Percentiles rank a stretch among this genome's conserved stretches.
These are phyloP conservation scores for Fusarium hainanense DNA, from an alignment of 2,329 filamentous ascomycete species.

Conservation along the genomic window DNA sequence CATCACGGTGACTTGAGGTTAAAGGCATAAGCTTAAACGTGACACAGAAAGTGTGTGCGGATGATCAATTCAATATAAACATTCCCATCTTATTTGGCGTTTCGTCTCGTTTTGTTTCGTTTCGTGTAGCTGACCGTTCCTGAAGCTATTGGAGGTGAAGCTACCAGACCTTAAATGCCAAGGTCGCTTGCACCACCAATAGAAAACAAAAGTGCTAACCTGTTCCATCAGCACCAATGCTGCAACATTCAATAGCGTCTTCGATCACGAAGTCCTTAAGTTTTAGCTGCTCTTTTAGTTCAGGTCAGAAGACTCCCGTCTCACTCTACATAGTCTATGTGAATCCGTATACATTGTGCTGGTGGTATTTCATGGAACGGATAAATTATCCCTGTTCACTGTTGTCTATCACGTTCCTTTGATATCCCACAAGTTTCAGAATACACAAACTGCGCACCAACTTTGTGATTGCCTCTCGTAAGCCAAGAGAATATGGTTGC, in stretches of 20 bases:
- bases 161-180: constrained; percentile 22
- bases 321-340: not conserved
- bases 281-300: not conserved
- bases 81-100: constrained; percentile 3
- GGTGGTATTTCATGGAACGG: not conserved
- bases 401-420: constrained; percentile 1
- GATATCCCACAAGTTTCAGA: constrained; percentile 18
- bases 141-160: constrained; percentile 23
- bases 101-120: constrained; percentile 34
- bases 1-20: too few species aligned
- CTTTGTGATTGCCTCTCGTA: constrained; percentile 14
- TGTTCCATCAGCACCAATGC: constrained; percentile 5
- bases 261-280: not conserved
- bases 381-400: not conserved
- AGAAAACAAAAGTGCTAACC: constrained; percentile 3
- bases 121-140: constrained; percentile 27
- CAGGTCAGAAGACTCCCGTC: not conserved
- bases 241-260: constrained; percentile 4
- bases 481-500: constrained; percentile 7
- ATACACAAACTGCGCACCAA: constrained; percentile 6
- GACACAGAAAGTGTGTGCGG: not conserved
- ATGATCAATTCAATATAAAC: constrained; percentile 1
- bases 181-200: constrained; percentile 40
- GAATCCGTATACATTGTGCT: not conserved
- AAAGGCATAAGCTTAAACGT: not conserved